Percentiles rank a stretch among this genome's conserved stretches.
Evolutionary conservation across 768 basidiomycete genomes (phyloP).

Genomic region (Suillus fuscotomentosus): DNA sequence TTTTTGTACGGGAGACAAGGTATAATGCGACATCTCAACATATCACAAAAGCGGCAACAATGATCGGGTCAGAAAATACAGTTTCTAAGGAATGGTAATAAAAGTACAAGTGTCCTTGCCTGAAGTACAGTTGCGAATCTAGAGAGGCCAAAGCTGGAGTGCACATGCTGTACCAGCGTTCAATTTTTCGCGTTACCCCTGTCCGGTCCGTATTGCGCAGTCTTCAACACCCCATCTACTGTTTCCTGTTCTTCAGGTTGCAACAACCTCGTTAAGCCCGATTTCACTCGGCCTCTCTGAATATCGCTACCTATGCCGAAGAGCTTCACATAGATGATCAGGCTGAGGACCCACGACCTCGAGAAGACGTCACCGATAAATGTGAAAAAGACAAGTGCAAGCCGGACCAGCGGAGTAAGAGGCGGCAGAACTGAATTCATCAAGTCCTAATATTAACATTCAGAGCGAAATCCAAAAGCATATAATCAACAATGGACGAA

Average conservation of each 20-base stretch:
- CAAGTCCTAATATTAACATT: neutral
- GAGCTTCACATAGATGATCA: slow-evolving; percentile 2
- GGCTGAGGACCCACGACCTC: neutral
- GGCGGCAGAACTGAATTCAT: slow-evolving; percentile 7
- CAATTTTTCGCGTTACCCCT: neutral
- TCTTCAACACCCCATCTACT: neutral
- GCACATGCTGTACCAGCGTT: neutral
- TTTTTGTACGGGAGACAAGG: neutral
- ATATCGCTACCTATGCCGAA: slow-evolving; percentile 7
- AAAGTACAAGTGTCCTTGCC: neutral
- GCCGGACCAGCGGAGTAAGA: slow-evolving; percentile 1
- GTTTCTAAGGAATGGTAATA: neutral
- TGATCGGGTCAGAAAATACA: neutral
- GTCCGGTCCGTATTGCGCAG: neutral
- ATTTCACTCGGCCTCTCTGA: slow-evolving; percentile 1
- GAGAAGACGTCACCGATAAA: slow-evolving; percentile 16
- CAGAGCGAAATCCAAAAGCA: neutral
- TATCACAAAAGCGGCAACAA: neutral
- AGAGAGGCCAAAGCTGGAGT: neutral
- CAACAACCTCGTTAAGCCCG: neutral
- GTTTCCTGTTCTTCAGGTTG: neutral
- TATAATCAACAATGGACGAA: slow-evolving; percentile 9
- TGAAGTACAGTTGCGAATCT: neutral
- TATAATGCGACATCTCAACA: neutral
- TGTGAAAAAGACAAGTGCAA: slow-evolving; percentile 13